Percentiles rank a stretch among this genome's conserved stretches.
Conservation (phyloP, 257 asterid species). For the Solanum clarkiae region DNA sequence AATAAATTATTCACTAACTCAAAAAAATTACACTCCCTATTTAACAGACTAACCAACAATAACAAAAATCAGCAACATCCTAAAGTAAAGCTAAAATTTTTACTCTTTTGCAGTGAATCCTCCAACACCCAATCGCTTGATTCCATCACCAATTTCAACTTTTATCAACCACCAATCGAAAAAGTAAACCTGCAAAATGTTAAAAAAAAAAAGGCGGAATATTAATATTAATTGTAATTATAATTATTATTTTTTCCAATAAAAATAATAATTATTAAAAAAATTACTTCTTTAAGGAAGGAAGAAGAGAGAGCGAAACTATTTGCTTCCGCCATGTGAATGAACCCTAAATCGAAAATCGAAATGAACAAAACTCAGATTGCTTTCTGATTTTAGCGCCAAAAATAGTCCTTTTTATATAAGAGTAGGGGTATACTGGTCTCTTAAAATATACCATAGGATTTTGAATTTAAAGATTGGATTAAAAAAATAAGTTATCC, state of each 20-base stretch:
- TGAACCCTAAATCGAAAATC: not conserved
- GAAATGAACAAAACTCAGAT: not conserved
- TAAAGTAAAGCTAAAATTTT: not conserved
- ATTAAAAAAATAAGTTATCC: too few species aligned
- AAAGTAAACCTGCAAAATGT: conserved; percentile 5
- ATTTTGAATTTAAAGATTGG: too few species aligned
- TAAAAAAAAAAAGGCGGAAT: not conserved
- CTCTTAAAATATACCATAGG: not conserved
- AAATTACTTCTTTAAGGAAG: not conserved
- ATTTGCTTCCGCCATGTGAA: not conserved
- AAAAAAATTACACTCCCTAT: not conserved
- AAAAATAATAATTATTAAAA: not conserved
- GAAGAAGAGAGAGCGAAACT: not conserved
- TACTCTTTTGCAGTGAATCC: conserved; percentile 24
- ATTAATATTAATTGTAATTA: not conserved
- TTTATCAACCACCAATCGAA: conserved; percentile 60
- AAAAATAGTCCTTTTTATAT: not conserved
- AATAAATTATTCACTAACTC: not conserved
- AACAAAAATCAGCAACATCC: not conserved
- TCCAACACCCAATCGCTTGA: conserved; percentile 32
- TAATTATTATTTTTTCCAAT: not conserved
- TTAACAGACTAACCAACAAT: not conserved
- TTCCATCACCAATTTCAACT: conserved; percentile 16
- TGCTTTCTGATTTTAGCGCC: not conserved
- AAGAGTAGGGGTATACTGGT: not conserved